Base-by-base conservation (phyloP, 495 filamentous ascomycete genomes). In the Lophium mytilinum region DNA sequence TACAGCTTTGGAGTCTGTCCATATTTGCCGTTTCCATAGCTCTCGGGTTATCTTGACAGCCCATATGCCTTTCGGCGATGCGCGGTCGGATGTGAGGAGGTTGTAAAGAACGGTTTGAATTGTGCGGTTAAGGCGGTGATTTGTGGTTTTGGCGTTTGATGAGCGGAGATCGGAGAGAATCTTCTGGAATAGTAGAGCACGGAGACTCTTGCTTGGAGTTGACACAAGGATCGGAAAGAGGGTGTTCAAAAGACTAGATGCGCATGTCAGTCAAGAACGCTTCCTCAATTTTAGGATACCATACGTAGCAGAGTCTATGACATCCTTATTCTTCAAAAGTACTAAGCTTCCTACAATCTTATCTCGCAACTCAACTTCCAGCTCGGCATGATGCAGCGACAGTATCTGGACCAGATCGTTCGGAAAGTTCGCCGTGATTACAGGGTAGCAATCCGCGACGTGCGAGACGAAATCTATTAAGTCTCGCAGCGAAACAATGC, bases 101-200 rank as follows among this genome's bases (percentile, higher is more conserved):
- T 95, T 93, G 74, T 89, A 93, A 43, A 97, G 79, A 17, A 91
- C 89, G 1, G 87, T 91, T 70, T 97, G 93, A 61, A 96, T 88
- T 6, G 87, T 90, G 37, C 86, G 80, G 71, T 99, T 99, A 37
- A 99, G 80, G 57, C 81, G 84, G 73, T 99, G 94, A 62, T 97
- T 95, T 14, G 80, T 88, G 0, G 84, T 71, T 70, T 92, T 96
- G 3, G 82, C 74, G 68, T 99, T 99, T 0, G 86, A 83, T 33
- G 84, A 83, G 17, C 91, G 79, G 48, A 99, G 76, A 68, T 99
- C 94, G 56, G 87, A 90, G 36, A 96, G 73, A 50, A 97, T 93
- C 69, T 95, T 96, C 64, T 85, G 81, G 71, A 90, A 96, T 15
- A 97, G 79, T 17, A 96, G 76, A 41, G 82, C 78, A 14, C 94